Evolutionary conservation across 2,329 filamentous ascomycete genomes (phyloP).

Genomic region (Hypoxylon sp.): DNA sequence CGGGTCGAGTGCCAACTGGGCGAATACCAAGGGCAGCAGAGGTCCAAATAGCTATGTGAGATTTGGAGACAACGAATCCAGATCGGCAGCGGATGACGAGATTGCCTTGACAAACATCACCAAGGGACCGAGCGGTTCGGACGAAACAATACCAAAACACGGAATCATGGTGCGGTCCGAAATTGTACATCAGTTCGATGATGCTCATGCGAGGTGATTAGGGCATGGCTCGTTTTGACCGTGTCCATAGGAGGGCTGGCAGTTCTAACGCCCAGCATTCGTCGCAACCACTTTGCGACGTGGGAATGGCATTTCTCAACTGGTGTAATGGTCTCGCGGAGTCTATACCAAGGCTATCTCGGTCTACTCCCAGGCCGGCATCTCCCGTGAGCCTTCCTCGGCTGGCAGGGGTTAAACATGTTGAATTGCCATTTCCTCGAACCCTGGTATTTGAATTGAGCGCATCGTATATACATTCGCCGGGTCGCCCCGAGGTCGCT

Average conservation of each 20-base stretch:
- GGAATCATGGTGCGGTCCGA: constrained; percentile 42
- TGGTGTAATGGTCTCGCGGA: not conserved
- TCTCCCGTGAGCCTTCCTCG: not conserved
- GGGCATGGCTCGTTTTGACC: not conserved
- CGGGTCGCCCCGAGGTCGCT: constrained; percentile 8
- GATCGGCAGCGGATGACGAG: constrained; percentile 31
- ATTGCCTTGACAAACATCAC: constrained; percentile 41
- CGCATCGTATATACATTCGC: constrained; percentile 7
- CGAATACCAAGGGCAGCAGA: constrained; percentile 31
- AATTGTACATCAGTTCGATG: constrained; percentile 21
- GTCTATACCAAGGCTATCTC: not conserved
- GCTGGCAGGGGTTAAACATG: not conserved
- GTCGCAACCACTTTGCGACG: not conserved
- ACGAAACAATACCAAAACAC: constrained; percentile 36
- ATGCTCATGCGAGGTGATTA: not conserved
- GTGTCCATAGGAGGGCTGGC: not conserved
- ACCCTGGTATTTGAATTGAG: not conserved
- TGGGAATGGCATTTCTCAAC: not conserved
- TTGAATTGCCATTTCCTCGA: not conserved
- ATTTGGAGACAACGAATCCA: constrained; percentile 37
- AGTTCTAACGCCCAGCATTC: not conserved
- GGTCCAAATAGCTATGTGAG: constrained; percentile 42
- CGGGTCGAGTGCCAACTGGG: constrained; percentile 29
- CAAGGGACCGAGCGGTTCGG: constrained; percentile 25
- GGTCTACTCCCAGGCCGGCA: not conserved